Evolutionary conservation across 106 monocot species (phyloP), one percentile per base, ranked within the genome.

Genomic region (Platanthera guangdongensis): DNA sequence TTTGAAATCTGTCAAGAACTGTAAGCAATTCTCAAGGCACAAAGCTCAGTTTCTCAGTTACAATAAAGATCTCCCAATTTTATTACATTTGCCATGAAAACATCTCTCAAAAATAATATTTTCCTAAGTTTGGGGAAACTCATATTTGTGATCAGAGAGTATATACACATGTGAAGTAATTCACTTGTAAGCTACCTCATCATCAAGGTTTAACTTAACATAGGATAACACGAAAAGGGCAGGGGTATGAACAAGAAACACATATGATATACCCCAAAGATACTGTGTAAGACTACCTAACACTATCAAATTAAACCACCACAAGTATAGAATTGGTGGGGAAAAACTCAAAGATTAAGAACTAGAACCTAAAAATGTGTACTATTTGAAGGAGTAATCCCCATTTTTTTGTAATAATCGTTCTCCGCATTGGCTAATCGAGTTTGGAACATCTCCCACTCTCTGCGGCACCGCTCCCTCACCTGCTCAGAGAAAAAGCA

Each of bases 381-480:
- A 14, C 32, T 10, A 67, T 80, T 74, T 8, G 79, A 12, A 16
- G 81, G 55, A 47, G 14, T 28, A 10, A 50, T 57, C 16, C 53
- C 76, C 81, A 48, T 69, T n/a, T 53, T 48, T 14, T 10, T 70
- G 69, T 53, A 76, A 49, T 81, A 76, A 15, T 39, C 70, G 12
- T 28, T 49, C 25, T 81, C 81, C 7, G 81, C 81, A 15, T 75
- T 53, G 5, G 68, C 55, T 47, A 81, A 16, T 57, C 81, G 53
- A 53, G n/a, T 55, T 68, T 69, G 65, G 21, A 81, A 81, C 68
- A 69, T 75, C 28, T 4, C 9, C 75, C 81, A 81, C 48, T 81
- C 81, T 39, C 39, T 75, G 8, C 25, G 64, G 47, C 81, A 75
- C 53, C 81, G 81, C 0, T 68, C 75, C 47, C 75, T 75, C 75